Evolutionary conservation across 495 filamentous ascomycete species (phyloP).

Genomic region (Aspergillus saccharolyticus): DNA sequence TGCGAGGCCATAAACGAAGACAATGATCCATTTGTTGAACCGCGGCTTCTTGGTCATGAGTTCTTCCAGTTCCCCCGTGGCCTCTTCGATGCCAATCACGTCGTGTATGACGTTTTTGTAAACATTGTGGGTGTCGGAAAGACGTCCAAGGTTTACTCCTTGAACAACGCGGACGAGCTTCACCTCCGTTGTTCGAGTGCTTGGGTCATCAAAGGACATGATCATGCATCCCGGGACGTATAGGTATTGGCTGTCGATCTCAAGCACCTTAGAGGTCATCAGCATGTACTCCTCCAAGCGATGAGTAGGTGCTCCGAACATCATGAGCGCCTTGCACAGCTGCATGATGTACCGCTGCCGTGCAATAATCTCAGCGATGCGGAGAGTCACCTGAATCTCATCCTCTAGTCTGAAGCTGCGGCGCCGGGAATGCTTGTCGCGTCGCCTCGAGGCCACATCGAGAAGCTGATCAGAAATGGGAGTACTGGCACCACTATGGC

Average conservation of each 20-base stretch:
- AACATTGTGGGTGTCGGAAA: conserved; percentile 75
- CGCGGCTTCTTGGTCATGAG: conserved; percentile 62
- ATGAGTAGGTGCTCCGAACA: conserved; percentile 69
- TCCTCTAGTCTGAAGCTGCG: conserved; percentile 35
- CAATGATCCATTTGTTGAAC: conserved; percentile 59
- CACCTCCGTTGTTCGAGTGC: conserved; percentile 83
- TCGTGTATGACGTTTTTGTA: conserved; percentile 93
- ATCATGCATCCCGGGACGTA: conserved; percentile 93
- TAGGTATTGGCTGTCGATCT: conserved; percentile 82
- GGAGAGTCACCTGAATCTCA: conserved; percentile 72
- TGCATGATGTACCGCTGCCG: conserved; percentile 81
- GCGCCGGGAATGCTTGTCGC: conserved; percentile 18
- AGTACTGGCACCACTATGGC: conserved; percentile 27
- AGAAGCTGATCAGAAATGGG: conserved; percentile 28
- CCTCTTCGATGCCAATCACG: conserved; percentile 74
- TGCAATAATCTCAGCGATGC: conserved; percentile 75
- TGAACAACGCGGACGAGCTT: conserved; percentile 72
- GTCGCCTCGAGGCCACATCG: conserved; percentile 27
- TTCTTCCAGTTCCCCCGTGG: conserved; percentile 60
- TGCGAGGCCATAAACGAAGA: conserved; percentile 74
- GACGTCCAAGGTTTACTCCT: conserved; percentile 74
- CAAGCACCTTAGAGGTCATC: conserved; percentile 79
- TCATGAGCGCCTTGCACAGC: conserved; percentile 79
- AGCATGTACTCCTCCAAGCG: conserved; percentile 77
- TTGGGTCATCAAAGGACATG: conserved; percentile 82